Evolutionary conservation across 2,329 filamentous ascomycete genomes (phyloP).

Genomic region (Claviceps fusiformis): DNA sequence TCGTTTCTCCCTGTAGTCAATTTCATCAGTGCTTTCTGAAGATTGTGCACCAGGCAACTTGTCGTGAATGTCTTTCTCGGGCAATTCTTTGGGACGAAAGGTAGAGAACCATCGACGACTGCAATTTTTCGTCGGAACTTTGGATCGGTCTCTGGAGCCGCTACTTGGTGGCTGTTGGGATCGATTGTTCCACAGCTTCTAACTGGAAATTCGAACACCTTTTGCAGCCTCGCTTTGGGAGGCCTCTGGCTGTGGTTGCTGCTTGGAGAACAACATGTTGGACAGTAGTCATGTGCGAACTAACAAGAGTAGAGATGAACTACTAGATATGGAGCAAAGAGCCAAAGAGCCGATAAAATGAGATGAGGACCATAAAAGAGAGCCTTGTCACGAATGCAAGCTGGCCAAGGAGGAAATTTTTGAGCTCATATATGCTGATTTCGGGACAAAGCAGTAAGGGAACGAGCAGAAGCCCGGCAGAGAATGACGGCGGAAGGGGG

Average conservation of each 20-base stretch:
- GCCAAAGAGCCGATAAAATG: slow-evolving; percentile 1
- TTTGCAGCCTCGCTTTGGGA: slow-evolving; percentile 3
- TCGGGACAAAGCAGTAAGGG: not conserved
- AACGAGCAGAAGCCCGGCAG: not conserved
- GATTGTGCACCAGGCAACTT: not conserved
- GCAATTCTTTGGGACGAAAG: slow-evolving; percentile 5
- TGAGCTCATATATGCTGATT: not conserved
- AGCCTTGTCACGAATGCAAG: not conserved
- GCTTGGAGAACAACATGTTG: slow-evolving; percentile 12
- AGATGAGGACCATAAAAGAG: not conserved
- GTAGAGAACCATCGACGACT: slow-evolving; percentile 11
- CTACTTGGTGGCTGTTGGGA: slow-evolving; percentile 6
- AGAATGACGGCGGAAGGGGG: not conserved
- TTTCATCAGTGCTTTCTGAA: not conserved
- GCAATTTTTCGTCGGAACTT: slow-evolving; percentile 1
- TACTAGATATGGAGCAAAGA: slow-evolving; percentile 2
- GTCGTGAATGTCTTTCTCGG: not conserved
- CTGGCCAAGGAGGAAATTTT: not conserved
- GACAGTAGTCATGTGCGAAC: slow-evolving; percentile 6
- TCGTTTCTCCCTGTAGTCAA: not conserved
- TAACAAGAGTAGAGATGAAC: slow-evolving; percentile 3
- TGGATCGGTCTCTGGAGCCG: slow-evolving; percentile 1
- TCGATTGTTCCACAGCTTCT: slow-evolving; percentile 15
- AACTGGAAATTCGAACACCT: slow-evolving; percentile 11
- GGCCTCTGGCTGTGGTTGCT: slow-evolving; percentile 6